These are phyloP conservation scores for Pyrenophora graminea DNA, from an alignment of 2,329 filamentous ascomycete species.

Conservation along the genomic window DNA sequence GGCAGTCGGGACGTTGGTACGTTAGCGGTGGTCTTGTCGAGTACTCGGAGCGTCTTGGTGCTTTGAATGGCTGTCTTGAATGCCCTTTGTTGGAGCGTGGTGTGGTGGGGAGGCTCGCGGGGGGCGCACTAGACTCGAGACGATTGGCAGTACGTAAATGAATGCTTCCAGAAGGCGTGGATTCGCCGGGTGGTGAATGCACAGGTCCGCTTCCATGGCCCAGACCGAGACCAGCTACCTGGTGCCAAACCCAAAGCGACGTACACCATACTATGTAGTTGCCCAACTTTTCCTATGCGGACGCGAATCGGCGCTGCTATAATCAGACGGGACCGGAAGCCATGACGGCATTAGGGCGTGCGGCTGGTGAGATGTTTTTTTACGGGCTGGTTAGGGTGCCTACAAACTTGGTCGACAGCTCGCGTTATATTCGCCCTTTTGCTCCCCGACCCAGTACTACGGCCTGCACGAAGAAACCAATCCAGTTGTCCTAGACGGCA, in stretches of 20 bases:
- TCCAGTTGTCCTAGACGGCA: constrained; percentile 13
- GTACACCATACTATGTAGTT: constrained; percentile 2
- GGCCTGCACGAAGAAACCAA: background rate
- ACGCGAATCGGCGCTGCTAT: constrained; percentile 4
- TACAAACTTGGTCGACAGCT: background rate
- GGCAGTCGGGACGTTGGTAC: constrained; percentile 2
- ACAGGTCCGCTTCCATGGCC: constrained; percentile 6
- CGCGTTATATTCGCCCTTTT: too few relatives aligned
- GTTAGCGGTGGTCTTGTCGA: background rate
- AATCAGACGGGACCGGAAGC: constrained; percentile 11
- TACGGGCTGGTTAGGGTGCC: background rate
- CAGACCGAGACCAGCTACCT: constrained; percentile 5
- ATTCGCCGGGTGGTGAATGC: constrained; percentile 23
- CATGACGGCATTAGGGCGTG: constrained; percentile 29
- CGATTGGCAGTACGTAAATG: constrained; percentile 39
- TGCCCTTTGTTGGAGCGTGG: constrained; percentile 6
- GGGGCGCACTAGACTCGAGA: constrained; percentile 16
- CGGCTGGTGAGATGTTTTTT: constrained; percentile 5
- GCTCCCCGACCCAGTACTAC: too few relatives aligned
- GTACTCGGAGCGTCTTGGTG: constrained; percentile 1
- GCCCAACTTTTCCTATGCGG: constrained; percentile 15
- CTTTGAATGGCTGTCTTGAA: constrained; percentile 5
- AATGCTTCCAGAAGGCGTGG: constrained; percentile 23
- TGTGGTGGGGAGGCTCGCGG: constrained; percentile 7
- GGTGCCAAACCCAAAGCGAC: constrained; percentile 13